Evolutionary conservation across 1,284 basidiomycete species (phyloP).

Genomic region (Rhodotorula sp.): DNA sequence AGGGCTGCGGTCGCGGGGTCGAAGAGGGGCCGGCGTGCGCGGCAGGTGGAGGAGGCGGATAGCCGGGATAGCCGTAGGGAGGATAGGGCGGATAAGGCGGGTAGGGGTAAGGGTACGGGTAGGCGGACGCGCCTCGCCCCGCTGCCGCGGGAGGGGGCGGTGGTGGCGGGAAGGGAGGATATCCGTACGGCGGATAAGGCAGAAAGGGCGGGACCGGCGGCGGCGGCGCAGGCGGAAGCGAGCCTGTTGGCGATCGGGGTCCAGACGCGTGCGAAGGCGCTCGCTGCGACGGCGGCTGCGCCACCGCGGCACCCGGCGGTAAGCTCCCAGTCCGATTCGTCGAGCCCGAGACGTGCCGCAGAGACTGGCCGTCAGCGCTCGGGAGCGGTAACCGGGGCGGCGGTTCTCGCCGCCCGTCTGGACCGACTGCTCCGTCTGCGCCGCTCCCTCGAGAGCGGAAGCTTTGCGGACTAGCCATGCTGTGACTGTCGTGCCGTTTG

Average conservation of each 20-base stretch:
- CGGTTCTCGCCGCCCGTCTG: not conserved
- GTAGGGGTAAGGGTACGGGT: not conserved
- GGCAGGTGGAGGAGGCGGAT: not conserved
- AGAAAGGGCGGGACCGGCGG: not conserved
- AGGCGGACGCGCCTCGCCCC: not conserved
- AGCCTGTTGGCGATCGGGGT: not conserved
- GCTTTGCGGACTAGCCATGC: conserved; percentile 30
- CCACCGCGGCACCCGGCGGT: not conserved
- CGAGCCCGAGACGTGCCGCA: not conserved
- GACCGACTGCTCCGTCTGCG: not conserved
- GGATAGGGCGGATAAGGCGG: conserved; percentile 7
- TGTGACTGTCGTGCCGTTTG: conserved; percentile 3
- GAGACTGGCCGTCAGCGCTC: not conserved
- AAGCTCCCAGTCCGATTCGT: not conserved
- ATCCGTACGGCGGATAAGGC: not conserved
- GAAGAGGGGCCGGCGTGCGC: not conserved
- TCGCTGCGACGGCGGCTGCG: not conserved
- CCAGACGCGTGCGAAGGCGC: not conserved
- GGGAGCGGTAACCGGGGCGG: not conserved
- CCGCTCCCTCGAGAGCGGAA: conserved; percentile 22
- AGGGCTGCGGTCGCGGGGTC: not conserved
- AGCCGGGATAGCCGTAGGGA: not conserved
- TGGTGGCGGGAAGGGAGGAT: too few species aligned
- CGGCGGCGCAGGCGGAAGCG: not conserved
- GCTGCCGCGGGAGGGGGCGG: not conserved